Evolutionary conservation across 2,329 filamentous ascomycete genomes (phyloP), one percentile per base, ranked within the genome.

Genomic region (Curvularia spicifera): DNA sequence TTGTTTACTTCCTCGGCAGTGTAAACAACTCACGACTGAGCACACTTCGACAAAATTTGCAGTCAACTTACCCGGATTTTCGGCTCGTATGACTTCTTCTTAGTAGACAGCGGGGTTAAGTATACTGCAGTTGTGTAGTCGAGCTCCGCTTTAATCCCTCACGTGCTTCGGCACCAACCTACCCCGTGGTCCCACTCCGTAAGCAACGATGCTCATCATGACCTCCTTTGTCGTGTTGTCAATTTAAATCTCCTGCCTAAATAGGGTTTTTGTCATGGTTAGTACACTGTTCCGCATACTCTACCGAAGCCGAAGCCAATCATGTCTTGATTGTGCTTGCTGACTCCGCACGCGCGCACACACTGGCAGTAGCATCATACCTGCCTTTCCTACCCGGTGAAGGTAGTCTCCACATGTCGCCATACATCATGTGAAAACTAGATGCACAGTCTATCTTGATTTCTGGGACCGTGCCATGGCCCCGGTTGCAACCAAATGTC

Each of bases 401-500:
- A 31, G 49, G 51, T 28, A 56, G 35, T 45, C 15, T 44, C 56
- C 46, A 44, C 53, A 48, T 44, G 33, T 18, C 28, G 22, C 49
- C 39, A 37, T 49, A 52, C 47, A 53, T 48, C 55, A 62, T 44
- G 57, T 59, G 55, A 57, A 56, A 59, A 53, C 54, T 15, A 49
- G 18, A 18, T 39, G 35, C 33, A 28, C 45, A 24, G 43, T n/a
- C 43, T n/a, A 33, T n/a, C 35, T 26, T 37, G 44, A 26, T 40
- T 24, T 13, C 45, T 33, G 40, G 37, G 49, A 31, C 43, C 10
- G 39, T 46, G 49, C 55, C 46, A 56, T 53, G 51, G 28, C 57
- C 51, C 48, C 39, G 39, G 20, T 40, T 55, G 43, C 42, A 46
- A 33, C 47, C 37, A 18, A 20, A 29, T 53, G 35, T 50, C 44